Percentiles rank a stretch among this genome's conserved stretches.
These are phyloP conservation scores for Phialemoniopsis sp. DNA, from an alignment of 2,329 filamentous ascomycete genomes.

Conservation along the genomic window DNA sequence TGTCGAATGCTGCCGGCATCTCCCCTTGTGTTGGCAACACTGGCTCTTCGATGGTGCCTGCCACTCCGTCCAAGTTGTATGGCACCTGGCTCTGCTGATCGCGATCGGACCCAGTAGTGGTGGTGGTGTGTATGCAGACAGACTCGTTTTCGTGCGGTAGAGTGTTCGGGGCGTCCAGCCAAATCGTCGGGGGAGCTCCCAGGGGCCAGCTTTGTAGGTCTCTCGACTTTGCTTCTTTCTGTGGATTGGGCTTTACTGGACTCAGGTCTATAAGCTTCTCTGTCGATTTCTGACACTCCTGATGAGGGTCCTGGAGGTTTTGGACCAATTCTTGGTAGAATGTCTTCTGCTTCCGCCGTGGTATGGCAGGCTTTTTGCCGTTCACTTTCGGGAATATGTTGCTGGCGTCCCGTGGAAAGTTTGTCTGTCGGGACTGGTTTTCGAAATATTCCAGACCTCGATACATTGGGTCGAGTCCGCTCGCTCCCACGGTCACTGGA, in stretches of 20 bases:
- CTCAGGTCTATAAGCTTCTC: constrained; percentile 1
- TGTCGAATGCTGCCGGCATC: constrained; percentile 1
- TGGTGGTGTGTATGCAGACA: constrained; percentile 59
- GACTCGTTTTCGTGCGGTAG: constrained; percentile 15
- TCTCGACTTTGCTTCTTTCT: constrained; percentile 1
- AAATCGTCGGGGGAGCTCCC: too few relatives aligned
- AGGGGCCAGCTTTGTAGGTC: not conserved
- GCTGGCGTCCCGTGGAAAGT: constrained; percentile 22
- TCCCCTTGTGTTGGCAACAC: not conserved
- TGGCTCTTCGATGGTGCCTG: constrained; percentile 5
- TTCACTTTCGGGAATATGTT: constrained; percentile 30
- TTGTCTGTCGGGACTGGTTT: constrained; percentile 6
- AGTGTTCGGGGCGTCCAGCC: too few relatives aligned
- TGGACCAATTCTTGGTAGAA: too few relatives aligned
- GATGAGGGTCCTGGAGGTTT: not conserved
- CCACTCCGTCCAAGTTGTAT: constrained; percentile 8
- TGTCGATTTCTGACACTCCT: constrained; percentile 1
- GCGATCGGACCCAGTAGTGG: constrained; percentile 50
- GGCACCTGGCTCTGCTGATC: constrained; percentile 11
- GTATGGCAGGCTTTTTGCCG: constrained; percentile 18
- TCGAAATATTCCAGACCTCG: constrained; percentile 3
- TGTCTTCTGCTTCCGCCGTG: too few relatives aligned
- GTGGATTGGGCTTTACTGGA: not conserved
- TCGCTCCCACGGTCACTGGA: too few relatives aligned
- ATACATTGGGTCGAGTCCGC: too few relatives aligned